A percentile compares a stretch with the other conserved stretches of the same genome.
These are phyloP conservation scores for Dendrobium huoshanense DNA, from an alignment of 106 monocot genomes.

Conservation along the genomic window DNA sequence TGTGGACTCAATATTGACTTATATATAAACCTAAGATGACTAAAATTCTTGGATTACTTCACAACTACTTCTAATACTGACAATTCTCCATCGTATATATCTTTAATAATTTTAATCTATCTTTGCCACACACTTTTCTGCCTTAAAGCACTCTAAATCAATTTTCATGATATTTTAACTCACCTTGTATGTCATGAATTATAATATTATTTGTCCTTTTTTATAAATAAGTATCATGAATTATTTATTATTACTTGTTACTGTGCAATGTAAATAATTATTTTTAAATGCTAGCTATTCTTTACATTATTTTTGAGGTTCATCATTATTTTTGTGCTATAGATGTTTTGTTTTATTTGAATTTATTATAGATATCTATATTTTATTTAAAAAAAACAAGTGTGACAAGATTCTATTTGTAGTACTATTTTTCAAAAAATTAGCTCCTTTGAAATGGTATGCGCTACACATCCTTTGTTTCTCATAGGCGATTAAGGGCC, in stretches of 20 bases:
- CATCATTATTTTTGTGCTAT: neutral
- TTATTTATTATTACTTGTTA: neutral
- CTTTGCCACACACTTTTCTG: too few relatives aligned
- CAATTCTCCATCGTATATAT: too few relatives aligned
- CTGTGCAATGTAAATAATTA: neutral
- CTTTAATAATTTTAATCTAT: too few relatives aligned
- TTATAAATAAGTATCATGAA: neutral
- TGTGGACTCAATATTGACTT: too few relatives aligned
- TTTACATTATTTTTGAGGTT: neutral
- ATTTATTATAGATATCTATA: neutral
- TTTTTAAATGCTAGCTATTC: neutral
- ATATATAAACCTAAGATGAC: too few relatives aligned
- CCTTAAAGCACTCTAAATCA: too few relatives aligned
- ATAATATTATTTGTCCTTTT: neutral
- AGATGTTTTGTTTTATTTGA: neutral
- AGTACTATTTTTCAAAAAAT: neutral
- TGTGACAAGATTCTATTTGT: neutral
- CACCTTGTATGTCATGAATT: neutral
- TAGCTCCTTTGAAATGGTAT: neutral
- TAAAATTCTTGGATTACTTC: too few relatives aligned
- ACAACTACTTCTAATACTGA: too few relatives aligned
- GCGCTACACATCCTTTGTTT: neutral
- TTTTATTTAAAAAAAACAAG: neutral
- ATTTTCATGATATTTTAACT: too few relatives aligned
- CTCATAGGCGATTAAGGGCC: neutral